These are phyloP conservation scores for Tranzscheliella williamsii DNA, from an alignment of 1,284 basidiomycete genomes.

Conservation along the genomic window DNA sequence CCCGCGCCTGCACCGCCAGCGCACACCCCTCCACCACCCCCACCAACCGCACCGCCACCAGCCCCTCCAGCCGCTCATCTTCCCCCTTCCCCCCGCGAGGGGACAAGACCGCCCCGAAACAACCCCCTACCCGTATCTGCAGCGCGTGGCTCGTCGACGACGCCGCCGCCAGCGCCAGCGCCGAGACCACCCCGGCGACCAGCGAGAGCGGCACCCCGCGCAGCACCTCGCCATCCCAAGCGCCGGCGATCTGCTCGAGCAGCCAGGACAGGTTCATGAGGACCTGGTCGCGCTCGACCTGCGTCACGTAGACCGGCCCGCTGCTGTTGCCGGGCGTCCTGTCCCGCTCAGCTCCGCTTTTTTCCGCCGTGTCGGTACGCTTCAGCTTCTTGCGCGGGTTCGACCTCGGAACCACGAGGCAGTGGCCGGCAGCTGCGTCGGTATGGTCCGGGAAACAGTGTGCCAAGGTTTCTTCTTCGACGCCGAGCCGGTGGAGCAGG, in stretches of 20 bases:
- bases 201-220: constrained; percentile 4
- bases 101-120: constrained; percentile 5
- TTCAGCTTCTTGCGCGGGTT: neutral
- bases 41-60: constrained; percentile 8
- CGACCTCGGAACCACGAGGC: constrained; percentile 2
- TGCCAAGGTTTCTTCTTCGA: constrained; percentile 9
- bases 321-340: neutral
- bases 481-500: constrained; percentile 12
- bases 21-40: constrained; percentile 1
- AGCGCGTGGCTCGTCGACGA: constrained; percentile 6
- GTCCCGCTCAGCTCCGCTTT: too few species aligned
- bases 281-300: constrained; percentile 17
- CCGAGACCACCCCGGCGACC: constrained; percentile 10
- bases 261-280: constrained; percentile 11
- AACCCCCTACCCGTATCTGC: neutral
- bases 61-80: constrained; percentile 3
- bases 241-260: constrained; percentile 1
- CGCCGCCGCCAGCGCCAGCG: constrained; percentile 18
- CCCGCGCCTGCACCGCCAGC: constrained; percentile 7
- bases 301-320: constrained; percentile 12
- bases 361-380: neutral
- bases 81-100: neutral
- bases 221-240: neutral
- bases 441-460: constrained; percentile 21
- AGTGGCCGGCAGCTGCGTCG: constrained; percentile 2